Conservation (phyloP, 768 basidiomycete genomes). For the Antrodiella citrinella region DNA sequence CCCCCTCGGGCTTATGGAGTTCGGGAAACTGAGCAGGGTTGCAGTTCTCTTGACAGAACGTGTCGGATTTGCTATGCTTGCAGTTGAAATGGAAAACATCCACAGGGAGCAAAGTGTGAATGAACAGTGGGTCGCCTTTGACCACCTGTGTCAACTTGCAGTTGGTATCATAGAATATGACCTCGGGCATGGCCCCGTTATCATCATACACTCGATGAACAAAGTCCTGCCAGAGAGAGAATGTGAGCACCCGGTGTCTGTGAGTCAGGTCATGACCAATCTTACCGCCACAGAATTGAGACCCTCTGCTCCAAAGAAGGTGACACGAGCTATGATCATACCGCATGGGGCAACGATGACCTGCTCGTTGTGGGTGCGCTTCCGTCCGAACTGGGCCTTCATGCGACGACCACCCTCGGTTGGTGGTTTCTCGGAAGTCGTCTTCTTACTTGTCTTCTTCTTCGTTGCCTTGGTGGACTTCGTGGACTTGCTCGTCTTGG, state of each 20-base stretch:
- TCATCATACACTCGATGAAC: slow-evolving; percentile 3
- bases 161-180: slow-evolving; percentile 23
- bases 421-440: background rate
- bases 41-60: slow-evolving; percentile 20
- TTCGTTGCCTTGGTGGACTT: background rate
- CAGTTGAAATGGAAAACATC: slow-evolving; percentile 31
- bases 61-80: slow-evolving; percentile 25
- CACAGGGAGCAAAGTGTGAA: slow-evolving; percentile 20
- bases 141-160: slow-evolving; percentile 18
- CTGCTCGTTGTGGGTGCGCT: slow-evolving; percentile 20
- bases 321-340: slow-evolving; percentile 9
- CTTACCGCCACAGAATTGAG: slow-evolving; percentile 6
- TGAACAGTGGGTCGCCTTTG: slow-evolving; percentile 12
- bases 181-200: slow-evolving; percentile 19
- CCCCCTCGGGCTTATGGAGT: slow-evolving; percentile 12
- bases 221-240: slow-evolving; percentile 10
- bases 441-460: background rate
- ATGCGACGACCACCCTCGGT: slow-evolving; percentile 1
- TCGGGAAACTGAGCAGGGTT: slow-evolving; percentile 22
- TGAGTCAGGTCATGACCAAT: background rate
- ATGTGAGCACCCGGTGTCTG: slow-evolving; percentile 3
- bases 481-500: background rate
- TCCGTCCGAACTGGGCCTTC: slow-evolving; percentile 13
- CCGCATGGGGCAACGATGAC: slow-evolving; percentile 18
- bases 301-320: slow-evolving; percentile 17